Evolutionary conservation across 176 grass and related monocot species (phyloP), one percentile per base, ranked within the genome.

Genomic region (Neostapfia colusana): DNA sequence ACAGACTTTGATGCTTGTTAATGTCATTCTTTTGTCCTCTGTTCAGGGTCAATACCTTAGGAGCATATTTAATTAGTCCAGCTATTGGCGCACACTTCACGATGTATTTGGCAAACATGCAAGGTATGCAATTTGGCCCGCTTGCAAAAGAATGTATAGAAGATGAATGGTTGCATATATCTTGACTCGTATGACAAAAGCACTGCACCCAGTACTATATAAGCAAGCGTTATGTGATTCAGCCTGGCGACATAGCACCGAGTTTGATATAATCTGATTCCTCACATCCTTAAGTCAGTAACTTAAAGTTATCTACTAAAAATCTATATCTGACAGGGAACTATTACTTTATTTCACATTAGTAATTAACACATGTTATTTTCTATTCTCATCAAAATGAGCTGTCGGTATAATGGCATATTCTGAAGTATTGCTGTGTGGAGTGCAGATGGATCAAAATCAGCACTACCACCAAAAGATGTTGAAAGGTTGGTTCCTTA

Each of bases 71-170:
- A 70, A 82, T 98, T 37, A 88, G 84, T 61, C 89, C 95, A 75
- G 91, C 87, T 55, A 89, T 94, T 23, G 89, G 95, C 10, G 81
- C 91, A 59, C 91, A 98, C 66, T 94, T 98, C 79, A 85, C 82
- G 35, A 94, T 98, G 91, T 94, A 92, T 78, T 82, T 98, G 65
- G 82, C 91, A 90, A 98, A 88, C 69, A 94, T 98, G 95, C 87
- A 92, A 88, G 91, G 95, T 92, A 84, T 79, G 64, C 8, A 38
- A 79, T 62, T 69, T 67, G 5, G 55, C 64, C 44, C 26, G 43
- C 45, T 53, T 51, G 28, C 63, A 70, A 69, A 74, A 57, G 27
- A 40, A 25, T 38, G 34, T 43, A 27, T 75, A 56, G 31, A 80
- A 49, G 38, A 63, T 68, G 67, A 48, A 82, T 68, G n/a, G 20